Base-by-base conservation (phyloP, 106 monocot genomes). In the Dioscorea zingiberensis region DNA sequence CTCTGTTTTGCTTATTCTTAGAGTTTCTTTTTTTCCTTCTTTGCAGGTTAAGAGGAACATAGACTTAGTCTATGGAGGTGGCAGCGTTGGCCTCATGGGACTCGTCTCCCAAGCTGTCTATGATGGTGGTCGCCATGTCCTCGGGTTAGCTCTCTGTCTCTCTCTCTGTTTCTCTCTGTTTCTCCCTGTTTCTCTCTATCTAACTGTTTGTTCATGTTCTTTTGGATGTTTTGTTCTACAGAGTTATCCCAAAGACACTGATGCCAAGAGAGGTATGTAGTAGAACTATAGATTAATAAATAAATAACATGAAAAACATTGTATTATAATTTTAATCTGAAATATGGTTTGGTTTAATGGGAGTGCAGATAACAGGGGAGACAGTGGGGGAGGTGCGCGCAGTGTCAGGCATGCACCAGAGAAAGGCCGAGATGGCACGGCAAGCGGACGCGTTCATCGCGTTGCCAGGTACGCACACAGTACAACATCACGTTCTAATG, bases 41-140 rank as follows among this genome's bases (percentile, higher is more conserved):
- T 59, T 71, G 60, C 55, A 80, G 84, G 84, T 80, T 25, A 69
- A 70, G 47, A 80, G 84, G 54, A 80, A 76, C 58, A 76, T 84
- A 55, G 80, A 84, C 55, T 77, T 84, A 63, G 84, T 84, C 11
- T 84, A 80, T 21, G 84, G 84, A 4, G 84, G 84, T 3, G 84
- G 84, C 3, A 84, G 84, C 23, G 60, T 84, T 57, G 84, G 84
- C 1, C 77, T 84, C 27, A 84, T 84, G 84, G 84, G 84, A 16
- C 76, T 84, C 14, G 76, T 84, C 25, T 84, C 84, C 26, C 80
- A 84, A 51, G 80, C 77, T 24, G 84, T 84, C 49, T 69, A 73
- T 44, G 79, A 73, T 28, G 84, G 84, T 23, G 84, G 84, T 21
- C 80, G 84, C 55, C 84, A 84, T 71, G 84, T 84, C 65, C 46